Percentiles rank a stretch among this genome's conserved stretches.
These are phyloP conservation scores for Cutaneotrichosporon cyanovorans DNA, from an alignment of 1,284 basidiomycete genomes.

Conservation along the genomic window DNA sequence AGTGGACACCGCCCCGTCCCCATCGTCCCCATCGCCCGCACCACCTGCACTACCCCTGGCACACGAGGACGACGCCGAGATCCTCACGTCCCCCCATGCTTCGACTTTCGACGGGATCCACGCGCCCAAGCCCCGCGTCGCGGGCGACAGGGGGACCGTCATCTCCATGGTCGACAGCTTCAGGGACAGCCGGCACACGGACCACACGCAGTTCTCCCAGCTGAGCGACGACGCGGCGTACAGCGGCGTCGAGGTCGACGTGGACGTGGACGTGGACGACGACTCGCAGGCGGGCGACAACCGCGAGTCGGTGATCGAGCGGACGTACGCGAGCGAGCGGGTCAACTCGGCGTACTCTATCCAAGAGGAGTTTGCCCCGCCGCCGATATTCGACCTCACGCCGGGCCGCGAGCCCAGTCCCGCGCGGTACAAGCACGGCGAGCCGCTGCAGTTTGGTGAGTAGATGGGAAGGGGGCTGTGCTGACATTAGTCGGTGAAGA, in stretches of 20 bases:
- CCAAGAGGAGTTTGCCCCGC: slow-evolving; percentile 17
- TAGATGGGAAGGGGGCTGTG: neutral
- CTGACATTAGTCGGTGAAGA: slow-evolving; percentile 52
- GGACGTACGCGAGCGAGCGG: slow-evolving; percentile 13
- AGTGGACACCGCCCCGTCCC: slow-evolving; percentile 5
- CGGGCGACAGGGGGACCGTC: slow-evolving; percentile 12
- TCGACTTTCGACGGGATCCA: slow-evolving; percentile 10
- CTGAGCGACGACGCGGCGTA: slow-evolving; percentile 7
- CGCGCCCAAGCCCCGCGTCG: slow-evolving; percentile 8
- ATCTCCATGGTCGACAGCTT: slow-evolving; percentile 19
- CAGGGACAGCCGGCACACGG: neutral
- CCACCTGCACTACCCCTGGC: too few relatives aligned
- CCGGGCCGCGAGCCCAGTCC: slow-evolving; percentile 56
- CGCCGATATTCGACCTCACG: slow-evolving; percentile 47
- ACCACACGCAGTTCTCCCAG: slow-evolving; percentile 4
- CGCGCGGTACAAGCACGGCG: slow-evolving; percentile 71
- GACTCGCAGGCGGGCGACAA: neutral
- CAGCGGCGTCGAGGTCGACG: neutral
- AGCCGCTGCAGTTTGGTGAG: slow-evolving; percentile 60
- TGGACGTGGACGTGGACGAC: neutral
- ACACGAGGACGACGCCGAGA: neutral
- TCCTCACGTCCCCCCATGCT: slow-evolving; percentile 1
- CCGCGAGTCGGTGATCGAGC: slow-evolving; percentile 10
- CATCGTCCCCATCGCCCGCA: too few relatives aligned
- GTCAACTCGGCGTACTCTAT: slow-evolving; percentile 11